Base-by-base conservation (phyloP, 768 basidiomycete genomes). In the Pleurotus cornucopiae region DNA sequence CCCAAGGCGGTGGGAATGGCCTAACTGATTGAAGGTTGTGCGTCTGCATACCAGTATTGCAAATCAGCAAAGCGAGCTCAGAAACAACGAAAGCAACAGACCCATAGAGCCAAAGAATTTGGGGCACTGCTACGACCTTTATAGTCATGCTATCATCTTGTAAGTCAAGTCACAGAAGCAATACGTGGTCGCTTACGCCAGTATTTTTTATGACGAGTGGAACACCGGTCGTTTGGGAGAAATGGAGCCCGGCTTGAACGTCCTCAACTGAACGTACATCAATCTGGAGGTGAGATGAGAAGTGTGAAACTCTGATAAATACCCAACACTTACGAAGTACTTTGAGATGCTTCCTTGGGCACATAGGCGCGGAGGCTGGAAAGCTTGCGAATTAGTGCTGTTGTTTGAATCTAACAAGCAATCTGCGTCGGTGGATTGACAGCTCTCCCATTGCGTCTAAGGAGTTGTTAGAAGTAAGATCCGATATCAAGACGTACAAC, bases 361-460 rank as follows among this genome's bases (percentile, higher is more conserved):
- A 57, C 77, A 80, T 7, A 63, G 61, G 2, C 59, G 60, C 5
- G 69, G 68, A 3, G 67, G 60, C 5, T 40, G 52, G 9, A 64
- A 61, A 2, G 68, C 69, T 0, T 64, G 63, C 1, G 65, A 56
- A 58, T 76, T 67, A n/a, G 67, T 56, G 0, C 74, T 69, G 40
- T 69, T 51, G 9, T 58, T 55, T 55, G 60, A 76, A 62, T 81
- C 73, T 5, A 84, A 71, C 2, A 80, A 65, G 59, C 83, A 84
- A 30, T 74, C 71, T 14, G 74, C 69, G 6, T 69, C 66, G 0
- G 70, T 71, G 11, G 64, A 56, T 65, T 82, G 80, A 62, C 83
- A 85, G 2, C 77, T 78, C 57, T 82, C 83, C 78, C 78, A 83
- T 59, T 84, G 77, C 0, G 74, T 62, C 39, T 40, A n/a, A 40